Conservation (phyloP, 768 basidiomycete species). For the Podaxis carcinomalis region DNA sequence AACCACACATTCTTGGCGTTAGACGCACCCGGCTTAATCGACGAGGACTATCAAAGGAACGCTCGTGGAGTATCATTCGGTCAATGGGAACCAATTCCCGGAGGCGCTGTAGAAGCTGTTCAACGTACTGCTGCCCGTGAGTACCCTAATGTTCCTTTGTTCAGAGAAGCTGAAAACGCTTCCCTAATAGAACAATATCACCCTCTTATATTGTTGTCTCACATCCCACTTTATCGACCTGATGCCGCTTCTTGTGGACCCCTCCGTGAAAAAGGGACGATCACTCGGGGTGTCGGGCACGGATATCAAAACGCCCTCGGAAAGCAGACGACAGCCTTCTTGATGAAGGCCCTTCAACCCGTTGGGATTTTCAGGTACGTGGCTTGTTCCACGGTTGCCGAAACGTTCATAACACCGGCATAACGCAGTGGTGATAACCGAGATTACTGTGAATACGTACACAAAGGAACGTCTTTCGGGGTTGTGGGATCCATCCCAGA, state of each 20-base stretch:
- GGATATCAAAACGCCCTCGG: constrained; percentile 84
- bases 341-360: constrained; percentile 67
- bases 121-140: constrained; percentile 39
- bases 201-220: constrained; percentile 70
- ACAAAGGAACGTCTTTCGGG: constrained; percentile 20
- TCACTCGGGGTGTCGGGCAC: constrained; percentile 70
- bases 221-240: constrained; percentile 80
- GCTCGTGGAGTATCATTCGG: constrained; percentile 44
- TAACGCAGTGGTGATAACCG: constrained; percentile 76
- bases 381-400: background rate
- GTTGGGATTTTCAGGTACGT: constrained; percentile 64
- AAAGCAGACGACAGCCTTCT: constrained; percentile 70
- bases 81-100: constrained; percentile 48
- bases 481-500: constrained; percentile 47
- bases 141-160: constrained; percentile 10
- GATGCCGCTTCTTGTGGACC: constrained; percentile 77
- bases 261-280: constrained; percentile 64
- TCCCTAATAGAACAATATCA: constrained; percentile 23
- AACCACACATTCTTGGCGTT: constrained; percentile 73
- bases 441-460: constrained; percentile 76
- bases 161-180: background rate
- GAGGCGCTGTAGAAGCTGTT: constrained; percentile 60
- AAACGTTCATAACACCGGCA: background rate
- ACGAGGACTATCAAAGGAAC: constrained; percentile 73
- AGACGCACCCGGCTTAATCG: constrained; percentile 76